Percentiles rank a stretch among this genome's conserved stretches.
Conservation (phyloP, 805 yeast genomes). For the Cyberlindnera subsufficiens region DNA sequence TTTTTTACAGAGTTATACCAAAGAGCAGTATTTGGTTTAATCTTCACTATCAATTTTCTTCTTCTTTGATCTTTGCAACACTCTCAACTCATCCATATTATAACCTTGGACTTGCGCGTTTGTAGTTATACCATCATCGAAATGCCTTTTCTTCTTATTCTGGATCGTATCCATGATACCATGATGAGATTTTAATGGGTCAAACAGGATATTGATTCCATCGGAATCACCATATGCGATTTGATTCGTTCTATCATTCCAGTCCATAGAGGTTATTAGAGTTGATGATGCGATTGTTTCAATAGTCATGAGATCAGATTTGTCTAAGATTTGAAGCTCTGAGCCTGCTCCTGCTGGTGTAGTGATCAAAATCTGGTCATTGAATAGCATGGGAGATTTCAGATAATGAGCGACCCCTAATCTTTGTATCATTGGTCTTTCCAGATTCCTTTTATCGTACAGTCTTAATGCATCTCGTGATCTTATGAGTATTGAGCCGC, state of each 20-base stretch:
- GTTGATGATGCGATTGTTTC: conserved; percentile 1
- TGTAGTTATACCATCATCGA: conserved; percentile 10
- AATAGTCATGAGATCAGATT: conserved; percentile 16
- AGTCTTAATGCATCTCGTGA: conserved; percentile 6
- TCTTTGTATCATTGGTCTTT: conserved; percentile 14
- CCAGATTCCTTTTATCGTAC: conserved; percentile 18
- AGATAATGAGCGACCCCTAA: conserved; percentile 5
- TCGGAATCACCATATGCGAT: conserved; percentile 16
- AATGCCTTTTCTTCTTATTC: conserved; percentile 16
- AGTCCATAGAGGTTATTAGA: conserved; percentile 15
- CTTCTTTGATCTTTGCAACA: conserved; percentile 10
- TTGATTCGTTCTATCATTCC: conserved; percentile 19
- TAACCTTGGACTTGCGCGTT: conserved; percentile 8
- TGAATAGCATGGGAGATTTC: conserved; percentile 1
- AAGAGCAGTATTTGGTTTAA: not conserved
- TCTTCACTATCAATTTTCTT: not conserved
- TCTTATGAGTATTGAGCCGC: not conserved
- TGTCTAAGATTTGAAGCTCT: conserved; percentile 13
- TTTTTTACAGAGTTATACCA: no score
- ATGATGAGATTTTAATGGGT: conserved; percentile 13
- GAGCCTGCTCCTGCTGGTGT: conserved; percentile 1
- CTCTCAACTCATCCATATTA: conserved; percentile 16
- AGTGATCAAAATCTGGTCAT: not conserved
- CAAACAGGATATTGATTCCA: conserved; percentile 17
- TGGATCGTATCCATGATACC: conserved; percentile 16